Base-by-base conservation (phyloP, 1,284 basidiomycete genomes). In the Earliella scabrosa region DNA sequence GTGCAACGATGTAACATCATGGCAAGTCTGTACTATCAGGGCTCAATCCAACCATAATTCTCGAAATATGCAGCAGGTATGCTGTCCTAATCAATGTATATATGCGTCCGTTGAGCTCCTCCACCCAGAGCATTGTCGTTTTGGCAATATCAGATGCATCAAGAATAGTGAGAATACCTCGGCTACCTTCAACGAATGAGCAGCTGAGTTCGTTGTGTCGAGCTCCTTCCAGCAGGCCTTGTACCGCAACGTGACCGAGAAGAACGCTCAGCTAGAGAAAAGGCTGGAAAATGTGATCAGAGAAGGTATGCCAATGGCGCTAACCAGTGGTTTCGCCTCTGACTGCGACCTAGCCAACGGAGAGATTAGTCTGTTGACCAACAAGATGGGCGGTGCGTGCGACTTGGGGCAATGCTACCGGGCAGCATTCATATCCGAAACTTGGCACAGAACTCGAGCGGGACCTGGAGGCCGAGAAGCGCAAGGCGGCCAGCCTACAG, bases 101-200 rank as follows among this genome's bases (percentile, higher is more conserved):
- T 47, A 32, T 54, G 45, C 27, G 36, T 49, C 36, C 32, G 43
- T 11, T 29, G 26, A 23, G 41, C 16, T 43, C n/a, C 24, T 23
- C 3, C 11, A 14, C 21, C 16, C 57, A 91, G 88, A 31, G 88
- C 90, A 5, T 81, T 93, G 56, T 88, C 90, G 8, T 93, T 93
- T 70, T 93, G 92, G 92, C 89, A 92, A 68, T 93, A 93, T 69
- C 91, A 93, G 66, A 82, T 86, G 45, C 88, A 91, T 60, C 91
- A 93, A 74, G 91, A 93, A 74, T 85, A 82, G 90, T 90, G 60
- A 63, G 75, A 63, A 11, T 34, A 27, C 6, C 2, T 35, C 8
- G 13, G 7, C 1, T 29, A 24, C 1, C n/a, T 16, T 6, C 7
- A 3, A 4, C 26, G 27, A 31, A 18, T 3, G 24, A 14, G 29